Percentiles rank a stretch among this genome's conserved stretches.
These are phyloP conservation scores for Yarrowia osloensis DNA, from an alignment of 805 yeast genomes.

Conservation along the genomic window DNA sequence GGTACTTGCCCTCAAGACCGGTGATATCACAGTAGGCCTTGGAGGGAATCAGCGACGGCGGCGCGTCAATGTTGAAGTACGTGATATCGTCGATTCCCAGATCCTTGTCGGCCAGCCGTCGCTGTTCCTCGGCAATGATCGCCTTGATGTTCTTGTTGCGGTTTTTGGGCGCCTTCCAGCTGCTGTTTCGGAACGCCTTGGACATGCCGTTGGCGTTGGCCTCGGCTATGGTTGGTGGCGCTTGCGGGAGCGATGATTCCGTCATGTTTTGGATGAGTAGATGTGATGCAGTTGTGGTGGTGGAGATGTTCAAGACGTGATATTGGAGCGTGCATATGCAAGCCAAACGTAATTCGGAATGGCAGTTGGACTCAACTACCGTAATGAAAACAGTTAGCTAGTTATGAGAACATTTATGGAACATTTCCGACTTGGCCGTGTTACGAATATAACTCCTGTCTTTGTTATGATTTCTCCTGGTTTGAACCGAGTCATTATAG, in stretches of 20 bases:
- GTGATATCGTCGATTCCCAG: conserved; percentile 51
- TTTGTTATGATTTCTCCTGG: no score
- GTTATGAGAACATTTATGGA: no score
- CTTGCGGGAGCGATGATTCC: not conserved
- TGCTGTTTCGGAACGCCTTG: conserved; percentile 58
- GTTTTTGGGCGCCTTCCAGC: conserved; percentile 54
- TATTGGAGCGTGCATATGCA: not conserved
- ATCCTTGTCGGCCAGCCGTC: conserved; percentile 50
- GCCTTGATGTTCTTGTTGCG: conserved; percentile 77
- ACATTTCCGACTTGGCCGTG: no score
- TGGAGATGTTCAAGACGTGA: not conserved
- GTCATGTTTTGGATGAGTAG: not conserved
- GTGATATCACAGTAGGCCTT: conserved; percentile 92
- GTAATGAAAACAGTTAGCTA: no score
- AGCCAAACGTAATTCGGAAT: not conserved
- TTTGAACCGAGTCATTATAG: no score
- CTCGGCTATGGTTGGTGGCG: conserved; percentile 23
- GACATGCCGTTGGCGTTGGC: conserved; percentile 11
- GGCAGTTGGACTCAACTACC: no score
- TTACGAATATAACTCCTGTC: no score
- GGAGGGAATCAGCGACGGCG: conserved; percentile 80
- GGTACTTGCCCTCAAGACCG: conserved; percentile 78
- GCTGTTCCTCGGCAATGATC: conserved; percentile 73
- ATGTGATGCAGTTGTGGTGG: not conserved
- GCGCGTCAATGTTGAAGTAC: conserved; percentile 72